Conservation (phyloP, 768 basidiomycete species). For the Pleurotus salmoneostramineus region DNA sequence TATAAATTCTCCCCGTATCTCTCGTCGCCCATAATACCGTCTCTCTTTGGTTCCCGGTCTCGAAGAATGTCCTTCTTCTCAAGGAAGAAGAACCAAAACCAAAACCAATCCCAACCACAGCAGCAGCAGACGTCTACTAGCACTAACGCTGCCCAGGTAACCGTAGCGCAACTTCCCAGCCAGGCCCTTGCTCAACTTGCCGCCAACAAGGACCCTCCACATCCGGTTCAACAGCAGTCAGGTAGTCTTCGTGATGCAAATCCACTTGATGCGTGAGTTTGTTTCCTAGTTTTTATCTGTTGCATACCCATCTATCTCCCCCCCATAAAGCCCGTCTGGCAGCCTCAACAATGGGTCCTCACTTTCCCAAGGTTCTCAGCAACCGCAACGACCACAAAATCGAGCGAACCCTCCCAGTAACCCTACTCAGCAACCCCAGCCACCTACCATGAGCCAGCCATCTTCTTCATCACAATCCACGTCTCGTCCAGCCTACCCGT, state of each 20-base stretch:
- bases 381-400: slow-evolving; percentile 32
- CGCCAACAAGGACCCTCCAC: slow-evolving; percentile 16
- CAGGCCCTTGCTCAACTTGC: slow-evolving; percentile 64
- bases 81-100: slow-evolving; percentile 68
- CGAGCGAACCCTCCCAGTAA: slow-evolving; percentile 26
- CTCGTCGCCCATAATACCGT: slow-evolving; percentile 57
- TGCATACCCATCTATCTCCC: not conserved
- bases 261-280: slow-evolving; percentile 31
- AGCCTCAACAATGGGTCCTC: not conserved
- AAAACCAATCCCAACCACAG: slow-evolving; percentile 16
- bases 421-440: slow-evolving; percentile 2
- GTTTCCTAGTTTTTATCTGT: not conserved
- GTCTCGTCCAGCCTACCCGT: slow-evolving; percentile 70
- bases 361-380: slow-evolving; percentile 17
- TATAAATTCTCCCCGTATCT: slow-evolving; percentile 8
- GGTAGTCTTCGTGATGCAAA: slow-evolving; percentile 14
- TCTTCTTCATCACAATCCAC: slow-evolving; percentile 25
- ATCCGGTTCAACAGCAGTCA: slow-evolving; percentile 16
- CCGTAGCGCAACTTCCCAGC: slow-evolving; percentile 59
- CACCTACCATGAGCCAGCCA: slow-evolving; percentile 10
- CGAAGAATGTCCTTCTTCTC: slow-evolving; percentile 94
- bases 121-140: too few species aligned
- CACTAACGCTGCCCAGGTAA: slow-evolving; percentile 28
- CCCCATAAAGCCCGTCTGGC: not conserved
- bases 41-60: slow-evolving; percentile 52